A percentile compares a stretch with the other conserved stretches of the same genome.
Evolutionary conservation across 805 yeast species (phyloP).

Genomic region (Saturnispora saitoi): DNA sequence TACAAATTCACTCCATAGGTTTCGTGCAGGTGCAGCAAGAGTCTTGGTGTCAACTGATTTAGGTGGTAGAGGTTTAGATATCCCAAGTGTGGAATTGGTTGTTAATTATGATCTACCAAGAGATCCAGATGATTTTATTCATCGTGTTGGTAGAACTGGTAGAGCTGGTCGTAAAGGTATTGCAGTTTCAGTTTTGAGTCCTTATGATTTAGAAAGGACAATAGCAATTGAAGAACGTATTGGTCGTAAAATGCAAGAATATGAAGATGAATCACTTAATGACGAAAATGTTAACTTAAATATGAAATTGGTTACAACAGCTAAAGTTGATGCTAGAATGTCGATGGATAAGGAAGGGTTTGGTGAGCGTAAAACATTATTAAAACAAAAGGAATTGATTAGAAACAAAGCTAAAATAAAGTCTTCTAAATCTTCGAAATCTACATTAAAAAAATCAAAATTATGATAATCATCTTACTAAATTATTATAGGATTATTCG

Average conservation of each 20-base stretch:
- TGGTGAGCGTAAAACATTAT: conserved; percentile 46
- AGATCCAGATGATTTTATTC: conserved; percentile 77
- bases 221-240: conserved; percentile 83
- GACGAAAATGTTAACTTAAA: conserved; percentile 59
- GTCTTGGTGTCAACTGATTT: conserved; percentile 91
- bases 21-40: conserved; percentile 90
- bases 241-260: conserved; percentile 68
- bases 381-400: conserved; percentile 15
- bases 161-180: conserved; percentile 93
- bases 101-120: conserved; percentile 75
- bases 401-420: not conserved
- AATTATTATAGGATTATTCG: too few relatives aligned
- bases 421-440: not conserved
- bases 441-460: not conserved
- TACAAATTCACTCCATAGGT: conserved; percentile 82
- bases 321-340: conserved; percentile 84
- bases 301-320: conserved; percentile 61
- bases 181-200: conserved; percentile 73
- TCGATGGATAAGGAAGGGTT: conserved; percentile 89
- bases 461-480: not conserved
- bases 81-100: conserved; percentile 71
- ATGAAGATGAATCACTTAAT: conserved; percentile 64
- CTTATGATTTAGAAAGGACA: conserved; percentile 73
- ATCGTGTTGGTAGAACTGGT: conserved; percentile 93
- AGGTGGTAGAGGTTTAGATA: conserved; percentile 85